phyloP scores from a whole-genome alignment of 306 rosid genomes.

The Pyrus communis region DNA sequence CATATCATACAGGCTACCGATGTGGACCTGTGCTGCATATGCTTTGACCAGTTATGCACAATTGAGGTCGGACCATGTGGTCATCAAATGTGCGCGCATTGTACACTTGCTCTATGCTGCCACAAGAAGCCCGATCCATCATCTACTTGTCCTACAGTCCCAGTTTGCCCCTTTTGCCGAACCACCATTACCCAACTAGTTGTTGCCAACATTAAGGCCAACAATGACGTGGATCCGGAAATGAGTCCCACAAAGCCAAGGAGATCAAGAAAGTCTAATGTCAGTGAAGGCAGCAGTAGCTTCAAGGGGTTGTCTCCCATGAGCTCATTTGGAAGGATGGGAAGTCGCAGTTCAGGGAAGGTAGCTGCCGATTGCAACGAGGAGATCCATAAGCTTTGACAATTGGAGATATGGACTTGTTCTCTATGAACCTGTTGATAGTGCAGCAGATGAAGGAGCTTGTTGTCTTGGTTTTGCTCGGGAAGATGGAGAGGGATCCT shows the following conservation, averaged over 20 bases:
- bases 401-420: conserved; percentile 5
- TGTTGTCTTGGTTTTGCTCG: conserved; percentile 4
- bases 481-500: conserved; percentile 7
- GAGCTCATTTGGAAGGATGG: conserved; percentile 61
- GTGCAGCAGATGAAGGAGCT: conserved; percentile 9
- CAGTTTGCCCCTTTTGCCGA: conserved; percentile 80
- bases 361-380: conserved; percentile 41
- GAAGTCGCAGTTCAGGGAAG: conserved; percentile 50
- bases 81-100: conserved; percentile 93
- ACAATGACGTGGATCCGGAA: conserved; percentile 45
- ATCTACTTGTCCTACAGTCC: conserved; percentile 37
- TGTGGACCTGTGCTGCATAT: conserved; percentile 73
- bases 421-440: neutral
- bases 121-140: conserved; percentile 68
- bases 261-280: conserved; percentile 68
- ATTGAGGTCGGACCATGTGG: conserved; percentile 79
- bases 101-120: conserved; percentile 83
- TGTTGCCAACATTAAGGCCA: conserved; percentile 43
- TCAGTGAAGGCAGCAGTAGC: conserved; percentile 87
- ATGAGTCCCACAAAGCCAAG: conserved; percentile 60
- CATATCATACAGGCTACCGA: conserved; percentile 45
- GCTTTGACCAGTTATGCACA: conserved; percentile 84
- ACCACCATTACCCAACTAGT: conserved; percentile 54
- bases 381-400: conserved; percentile 30
- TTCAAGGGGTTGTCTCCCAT: conserved; percentile 72